Evolutionary conservation across 129 eudicot genomes (phyloP).

Genomic region (Centaurea solstitialis): DNA sequence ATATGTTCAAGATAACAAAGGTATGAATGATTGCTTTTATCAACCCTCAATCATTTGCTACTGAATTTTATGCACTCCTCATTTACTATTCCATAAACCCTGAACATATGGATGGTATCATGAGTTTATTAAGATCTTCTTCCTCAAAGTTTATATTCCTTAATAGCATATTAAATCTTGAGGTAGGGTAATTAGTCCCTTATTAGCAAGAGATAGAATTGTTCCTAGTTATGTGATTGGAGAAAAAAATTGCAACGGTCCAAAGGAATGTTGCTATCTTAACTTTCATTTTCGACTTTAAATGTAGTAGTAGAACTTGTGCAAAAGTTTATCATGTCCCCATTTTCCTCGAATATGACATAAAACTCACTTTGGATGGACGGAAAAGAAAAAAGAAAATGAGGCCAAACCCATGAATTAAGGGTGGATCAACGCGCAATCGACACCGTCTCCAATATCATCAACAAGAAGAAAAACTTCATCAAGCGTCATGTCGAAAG

Average conservation of each 20-base stretch:
- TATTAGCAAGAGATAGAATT: background rate
- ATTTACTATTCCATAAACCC: background rate
- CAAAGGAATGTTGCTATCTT: constrained; percentile 13
- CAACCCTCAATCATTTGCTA: constrained; percentile 33
- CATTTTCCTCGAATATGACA: constrained; percentile 34
- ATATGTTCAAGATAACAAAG: constrained; percentile 41
- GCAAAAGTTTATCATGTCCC: constrained; percentile 30
- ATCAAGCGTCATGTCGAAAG: constrained; percentile 8
- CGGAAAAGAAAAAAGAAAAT: constrained; percentile 1
- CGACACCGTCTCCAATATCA: background rate
- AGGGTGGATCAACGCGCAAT: background rate
- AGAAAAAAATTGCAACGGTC: constrained; percentile 4
- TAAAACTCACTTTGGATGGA: constrained; percentile 26
- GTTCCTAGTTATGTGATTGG: constrained; percentile 14
- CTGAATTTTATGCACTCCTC: constrained; percentile 20
- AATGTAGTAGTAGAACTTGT: constrained; percentile 11
- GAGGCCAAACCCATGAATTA: background rate
- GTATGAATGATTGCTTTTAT: constrained; percentile 48
- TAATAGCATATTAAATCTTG: background rate
- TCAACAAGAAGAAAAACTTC: constrained; percentile 9
- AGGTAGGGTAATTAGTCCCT: background rate
- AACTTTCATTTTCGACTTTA: constrained; percentile 31
- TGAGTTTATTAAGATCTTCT: background rate
- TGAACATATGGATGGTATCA: background rate
- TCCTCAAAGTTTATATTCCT: background rate